Base-by-base conservation (phyloP, 345 rosid species). In the Ricinus communis region DNA sequence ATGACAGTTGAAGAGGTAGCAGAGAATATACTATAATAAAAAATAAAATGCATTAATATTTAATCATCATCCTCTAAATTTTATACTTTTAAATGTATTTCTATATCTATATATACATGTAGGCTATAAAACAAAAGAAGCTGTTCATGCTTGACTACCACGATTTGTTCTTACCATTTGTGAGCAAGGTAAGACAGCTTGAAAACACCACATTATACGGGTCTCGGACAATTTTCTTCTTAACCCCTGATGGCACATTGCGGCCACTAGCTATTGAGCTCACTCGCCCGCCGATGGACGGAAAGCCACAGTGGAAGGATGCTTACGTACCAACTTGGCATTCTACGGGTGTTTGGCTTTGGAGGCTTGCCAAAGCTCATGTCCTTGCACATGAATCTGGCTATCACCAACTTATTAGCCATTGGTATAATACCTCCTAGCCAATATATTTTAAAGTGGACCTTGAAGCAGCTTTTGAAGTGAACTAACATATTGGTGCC, bases 321-420 rank as follows among this genome's bases (percentile, higher is more conserved):
- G 93, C 82, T 13, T 88, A 73, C 73, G 40, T 70, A 0, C 91
- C 90, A 2, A 41, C 72, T 6, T 74, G 60, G 72, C 54, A 83
- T 68, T 53, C 88, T 64, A 92, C 96, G 0, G 73, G 71, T 12
- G 21, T 19, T 77, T 90, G 94, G 97, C 84, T 86, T 0, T 90
- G 96, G 97, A 84, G 24, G 65, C 69, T 90, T 6, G 94, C 97
- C 55, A 92, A 90, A 74, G 81, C 86, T 45, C 97, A 90, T 66
- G 90, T 64, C 14, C 77, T 84, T 25, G 74, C 92, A 27, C 93
- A 88, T 63, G 94, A 92, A 8, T 75, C 91, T 9, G 85, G 85
- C 31, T 77, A 83, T 57, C 93, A 91, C 71, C 87, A 91, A 53
- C 96, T 91, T 65, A 71, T 90, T 43, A 84, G 85, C 54, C 96